phyloP scores from a whole-genome alignment of 805 yeast genomes.

The Metschnikowia picachoensis region DNA sequence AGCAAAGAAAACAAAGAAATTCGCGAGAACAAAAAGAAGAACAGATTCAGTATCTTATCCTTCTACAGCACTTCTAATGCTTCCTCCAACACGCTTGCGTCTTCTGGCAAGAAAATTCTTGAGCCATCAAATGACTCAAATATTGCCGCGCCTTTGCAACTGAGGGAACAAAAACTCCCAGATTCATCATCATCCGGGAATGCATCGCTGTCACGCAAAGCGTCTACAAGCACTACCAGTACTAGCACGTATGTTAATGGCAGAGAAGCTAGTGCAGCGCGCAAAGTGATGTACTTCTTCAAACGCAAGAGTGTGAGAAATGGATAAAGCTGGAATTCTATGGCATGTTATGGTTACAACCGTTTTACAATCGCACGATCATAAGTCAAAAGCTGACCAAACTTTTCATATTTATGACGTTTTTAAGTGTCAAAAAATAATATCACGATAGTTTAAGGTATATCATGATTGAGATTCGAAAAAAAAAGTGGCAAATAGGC shows the following conservation, averaged over 20 bases:
- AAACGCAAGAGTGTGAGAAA: conserved; percentile 19
- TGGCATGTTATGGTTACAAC: too few species aligned
- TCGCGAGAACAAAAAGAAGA: conserved; percentile 31
- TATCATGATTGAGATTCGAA: not conserved
- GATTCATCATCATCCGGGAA: conserved; percentile 28
- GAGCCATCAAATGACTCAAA: conserved; percentile 20
- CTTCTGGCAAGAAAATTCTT: conserved; percentile 24
- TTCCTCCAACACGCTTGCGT: conserved; percentile 14
- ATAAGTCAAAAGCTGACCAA: too few species aligned
- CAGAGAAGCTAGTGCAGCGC: conserved; percentile 70
- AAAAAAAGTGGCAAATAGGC: conserved; percentile 5
- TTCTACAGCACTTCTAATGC: conserved; percentile 36
- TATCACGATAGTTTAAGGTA: not conserved
- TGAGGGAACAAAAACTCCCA: conserved; percentile 22
- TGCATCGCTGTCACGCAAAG: conserved; percentile 3
- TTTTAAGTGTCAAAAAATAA: not conserved
- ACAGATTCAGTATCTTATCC: conserved; percentile 42
- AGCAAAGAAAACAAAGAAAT: conserved; percentile 22
- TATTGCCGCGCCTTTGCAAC: not conserved
- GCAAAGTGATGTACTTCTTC: conserved; percentile 26
- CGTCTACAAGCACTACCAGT: conserved; percentile 15
- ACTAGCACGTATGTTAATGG: conserved; percentile 27
- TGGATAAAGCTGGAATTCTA: conserved; percentile 6
- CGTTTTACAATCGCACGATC: too few species aligned
- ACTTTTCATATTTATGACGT: not conserved